Evolutionary conservation across 2,329 filamentous ascomycete species (phyloP).

Genomic region (Ophiostoma piceae): DNA sequence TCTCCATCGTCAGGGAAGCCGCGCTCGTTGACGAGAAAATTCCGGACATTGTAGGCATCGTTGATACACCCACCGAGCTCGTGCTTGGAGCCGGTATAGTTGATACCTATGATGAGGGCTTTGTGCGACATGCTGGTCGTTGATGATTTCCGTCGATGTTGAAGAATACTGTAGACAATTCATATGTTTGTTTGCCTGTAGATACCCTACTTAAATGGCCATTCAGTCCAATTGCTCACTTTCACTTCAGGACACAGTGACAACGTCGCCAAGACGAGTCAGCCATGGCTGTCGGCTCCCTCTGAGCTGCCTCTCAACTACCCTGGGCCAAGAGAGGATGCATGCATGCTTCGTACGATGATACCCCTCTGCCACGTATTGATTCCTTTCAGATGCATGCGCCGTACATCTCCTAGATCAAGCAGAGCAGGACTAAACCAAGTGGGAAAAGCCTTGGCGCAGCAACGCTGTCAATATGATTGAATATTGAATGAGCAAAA

Average conservation of each 20-base stretch:
- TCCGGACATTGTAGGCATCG: constrained; percentile 36
- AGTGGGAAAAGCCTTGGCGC: background rate
- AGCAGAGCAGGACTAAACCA: background rate
- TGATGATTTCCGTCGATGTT: background rate
- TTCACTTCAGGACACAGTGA: background rate
- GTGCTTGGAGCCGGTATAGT: constrained; percentile 54
- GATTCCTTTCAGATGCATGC: background rate
- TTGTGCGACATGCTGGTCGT: constrained; percentile 25
- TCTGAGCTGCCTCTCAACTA: background rate
- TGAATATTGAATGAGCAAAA: too few relatives aligned
- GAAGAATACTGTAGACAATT: background rate
- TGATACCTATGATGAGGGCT: constrained; percentile 47
- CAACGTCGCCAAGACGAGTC: background rate
- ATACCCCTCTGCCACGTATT: constrained; percentile 6
- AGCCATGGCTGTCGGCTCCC: background rate
- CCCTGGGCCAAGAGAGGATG: background rate
- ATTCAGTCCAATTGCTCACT: background rate
- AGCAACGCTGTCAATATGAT: background rate
- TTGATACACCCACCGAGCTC: constrained; percentile 53
- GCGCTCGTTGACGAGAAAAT: constrained; percentile 37
- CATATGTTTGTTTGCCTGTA: background rate
- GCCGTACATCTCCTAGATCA: background rate
- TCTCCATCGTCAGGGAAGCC: constrained; percentile 34
- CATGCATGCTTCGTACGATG: constrained; percentile 5
- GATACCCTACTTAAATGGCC: background rate